Evolutionary conservation across 2,329 filamentous ascomycete genomes (phyloP).

Genomic region (Sporothrix pseudoabietina): DNA sequence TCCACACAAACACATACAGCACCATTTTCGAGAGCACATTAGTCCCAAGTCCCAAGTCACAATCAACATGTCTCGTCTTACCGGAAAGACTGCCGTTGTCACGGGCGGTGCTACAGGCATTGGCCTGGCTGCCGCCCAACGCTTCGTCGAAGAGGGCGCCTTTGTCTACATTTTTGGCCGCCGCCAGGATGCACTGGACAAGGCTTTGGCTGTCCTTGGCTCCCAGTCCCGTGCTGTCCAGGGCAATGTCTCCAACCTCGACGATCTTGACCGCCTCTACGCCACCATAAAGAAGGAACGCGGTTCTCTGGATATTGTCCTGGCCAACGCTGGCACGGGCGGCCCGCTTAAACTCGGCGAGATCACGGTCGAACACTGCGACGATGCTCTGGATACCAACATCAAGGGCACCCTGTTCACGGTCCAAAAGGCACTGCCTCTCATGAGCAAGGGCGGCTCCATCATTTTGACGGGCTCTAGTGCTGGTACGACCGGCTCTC

Average conservation of each 20-base stretch:
- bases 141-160: slow-evolving; percentile 65
- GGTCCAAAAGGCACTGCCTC: slow-evolving; percentile 32
- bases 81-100: slow-evolving; percentile 57
- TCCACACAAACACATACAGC: background rate
- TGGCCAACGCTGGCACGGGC: slow-evolving; percentile 79
- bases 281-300: slow-evolving; percentile 31
- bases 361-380: slow-evolving; percentile 54
- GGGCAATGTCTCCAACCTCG: slow-evolving; percentile 26
- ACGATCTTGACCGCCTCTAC: slow-evolving; percentile 27
- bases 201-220: slow-evolving; percentile 43
- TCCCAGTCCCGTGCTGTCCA: slow-evolving; percentile 29
- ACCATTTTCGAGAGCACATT: background rate
- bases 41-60: background rate
- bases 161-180: slow-evolving; percentile 64
- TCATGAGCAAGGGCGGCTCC: slow-evolving; percentile 30
- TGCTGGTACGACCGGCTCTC: slow-evolving; percentile 30
- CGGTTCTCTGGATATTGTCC: slow-evolving; percentile 55
- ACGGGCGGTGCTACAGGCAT: slow-evolving; percentile 74
- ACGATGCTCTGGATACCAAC: slow-evolving; percentile 67
- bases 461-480: slow-evolving; percentile 33
- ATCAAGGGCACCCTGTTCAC: slow-evolving; percentile 62
- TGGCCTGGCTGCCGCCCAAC: slow-evolving; percentile 65
- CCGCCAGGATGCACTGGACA: slow-evolving; percentile 43
- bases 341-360: slow-evolving; percentile 59
- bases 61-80: slow-evolving; percentile 22